Conservation (phyloP, 257 asterid genomes). For the Solanum paucissectum region DNA sequence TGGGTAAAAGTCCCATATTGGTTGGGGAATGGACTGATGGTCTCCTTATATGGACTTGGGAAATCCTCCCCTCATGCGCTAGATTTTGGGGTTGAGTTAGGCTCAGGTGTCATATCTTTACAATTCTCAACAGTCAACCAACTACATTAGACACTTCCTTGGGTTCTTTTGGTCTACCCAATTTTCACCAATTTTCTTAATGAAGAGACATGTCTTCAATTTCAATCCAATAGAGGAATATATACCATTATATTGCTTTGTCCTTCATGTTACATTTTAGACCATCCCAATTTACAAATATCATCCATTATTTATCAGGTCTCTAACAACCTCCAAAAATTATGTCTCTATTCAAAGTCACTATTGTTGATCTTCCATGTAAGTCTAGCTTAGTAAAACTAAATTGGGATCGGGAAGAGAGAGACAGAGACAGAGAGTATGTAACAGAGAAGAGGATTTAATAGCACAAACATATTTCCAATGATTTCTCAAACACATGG, state of each 20-base stretch:
- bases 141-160: background rate
- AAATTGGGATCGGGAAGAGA: background rate
- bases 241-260: background rate
- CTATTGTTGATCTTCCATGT: background rate
- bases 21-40: too few species aligned
- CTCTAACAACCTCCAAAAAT: background rate
- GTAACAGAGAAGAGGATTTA: background rate
- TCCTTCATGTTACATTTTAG: background rate
- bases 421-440: background rate
- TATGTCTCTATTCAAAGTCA: background rate
- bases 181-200: background rate
- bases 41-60: too few species aligned
- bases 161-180: background rate
- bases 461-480: background rate
- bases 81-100: too few species aligned
- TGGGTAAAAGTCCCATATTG: too few species aligned
- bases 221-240: background rate
- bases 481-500: background rate
- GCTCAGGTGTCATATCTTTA: too few species aligned
- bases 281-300: background rate
- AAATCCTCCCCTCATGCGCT: too few species aligned
- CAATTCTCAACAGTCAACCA: background rate
- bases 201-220: background rate
- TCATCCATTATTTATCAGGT: background rate
- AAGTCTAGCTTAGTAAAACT: background rate